Evolutionary conservation across 169 alveolate species (phyloP), one percentile per base, ranked within the genome.

Genomic region (Plasmodium berghei): DNA sequence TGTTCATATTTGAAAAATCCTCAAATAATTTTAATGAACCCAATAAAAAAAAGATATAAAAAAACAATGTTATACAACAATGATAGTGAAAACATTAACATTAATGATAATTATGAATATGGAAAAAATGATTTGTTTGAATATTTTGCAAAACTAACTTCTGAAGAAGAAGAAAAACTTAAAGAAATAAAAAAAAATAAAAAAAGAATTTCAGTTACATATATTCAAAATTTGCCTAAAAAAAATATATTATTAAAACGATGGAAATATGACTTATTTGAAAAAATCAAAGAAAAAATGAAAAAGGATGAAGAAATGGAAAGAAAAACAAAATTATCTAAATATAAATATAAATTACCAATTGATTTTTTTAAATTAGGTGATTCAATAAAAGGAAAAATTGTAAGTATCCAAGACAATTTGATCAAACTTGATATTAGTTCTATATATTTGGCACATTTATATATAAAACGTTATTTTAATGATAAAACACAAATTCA

Each of bases 221-320:
- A 80, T 80, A 22, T 66, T n/a, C 90, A 80, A 55, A 80, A 80
- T 45, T 55, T 80, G 28, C 90, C 90, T 20, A 80, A 80, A 67
- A 80, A 80, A 45, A 80, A 64, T 9, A 26, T 66, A 9, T 71
- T 80, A 26, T 20, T 80, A 67, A 80, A 69, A 80, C 54, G 83
- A 56, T 80, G 90, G 90, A 80, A 80, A 67, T 80, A 80, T 48
- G 90, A 80, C 48, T 45, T 80, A 72, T 80, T 66, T 67, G 90
- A 80, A 54, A 80, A 80, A 40, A 80, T 80, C 9, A 80, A 80
- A 80, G 85, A 80, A 22, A 80, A 80, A 66, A 80, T 80, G 75
- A 80, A 80, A 64, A 34, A 48, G 2, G 90, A 80, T 42, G 63
- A 64, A 8, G 85, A 80, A 48, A 12, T 69, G n/a, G 55, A 55